Evolutionary conservation across 441 rosid genomes (phyloP), one percentile per base, ranked within the genome.

Genomic region (Arabidopsis lyrata): DNA sequence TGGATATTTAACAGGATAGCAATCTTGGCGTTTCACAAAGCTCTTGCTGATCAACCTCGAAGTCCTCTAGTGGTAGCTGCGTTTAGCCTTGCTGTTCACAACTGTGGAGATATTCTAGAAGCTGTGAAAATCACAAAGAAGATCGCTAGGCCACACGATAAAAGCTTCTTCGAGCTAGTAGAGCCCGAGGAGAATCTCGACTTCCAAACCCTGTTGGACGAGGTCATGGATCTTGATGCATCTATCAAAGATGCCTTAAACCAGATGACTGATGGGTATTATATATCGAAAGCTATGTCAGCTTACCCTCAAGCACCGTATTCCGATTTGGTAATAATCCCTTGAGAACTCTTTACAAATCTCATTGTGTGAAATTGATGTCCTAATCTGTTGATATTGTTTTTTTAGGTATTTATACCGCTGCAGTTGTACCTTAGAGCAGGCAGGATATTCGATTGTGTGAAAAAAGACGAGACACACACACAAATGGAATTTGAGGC

Each of bases 221-320:
- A 91, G 77, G 86, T 88, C 70, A 69, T 79, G 85, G 85, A 88
- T 80, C 92, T 95, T 47, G 89, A 88, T 13, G 78, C 76, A 31
- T 88, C 87, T 7, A 61, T 89, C 60, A 82, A 81, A 77, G 74
- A 52, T 11, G 79, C 83, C 8, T 65, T 90, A 39, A 60, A 44
- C 44, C 69, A 78, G 70, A 87, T 95, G 92, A 86, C 96, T 0
- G 84, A 90, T 81, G 87, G 76, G 74, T 66, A 81, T 76, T 67
- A 42, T 42, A 88, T 93, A n/a, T 88, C 99, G 16, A 86, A 81
- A 65, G 99, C 97, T 69, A 89, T 95, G 96, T 63, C 84, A 31
- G 89, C 83, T 49, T 88, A 88, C 78, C 90, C 97, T 71, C 88
- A 82, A 82, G 97, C 99, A 50, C 98, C 98, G 3, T 66, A 31